Conservation (phyloP, 345 rosid species). For the Ceriops zippeliana region DNA sequence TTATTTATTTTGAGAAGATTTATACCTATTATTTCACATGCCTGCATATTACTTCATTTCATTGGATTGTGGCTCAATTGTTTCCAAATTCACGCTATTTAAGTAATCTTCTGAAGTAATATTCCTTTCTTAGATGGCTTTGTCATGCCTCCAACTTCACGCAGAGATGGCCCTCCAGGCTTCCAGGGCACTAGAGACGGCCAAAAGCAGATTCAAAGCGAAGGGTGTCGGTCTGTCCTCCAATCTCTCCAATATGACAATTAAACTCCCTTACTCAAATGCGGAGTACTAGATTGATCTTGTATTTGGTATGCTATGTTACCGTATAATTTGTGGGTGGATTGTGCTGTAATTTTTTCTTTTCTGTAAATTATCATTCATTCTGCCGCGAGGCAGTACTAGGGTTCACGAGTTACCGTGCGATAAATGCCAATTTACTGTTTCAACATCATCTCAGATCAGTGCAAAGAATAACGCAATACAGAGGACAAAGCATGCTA, state of each 20-base stretch:
- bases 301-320: neutral
- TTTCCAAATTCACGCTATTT: neutral
- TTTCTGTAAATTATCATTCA: neutral
- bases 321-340: conserved; percentile 5
- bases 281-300: conserved; percentile 23
- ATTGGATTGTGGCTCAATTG: neutral
- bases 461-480: too few species aligned
- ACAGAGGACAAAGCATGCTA: too few species aligned
- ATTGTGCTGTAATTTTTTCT: neutral
- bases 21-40: neutral
- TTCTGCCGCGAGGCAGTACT: neutral
- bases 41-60: neutral
- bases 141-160: conserved; percentile 84
- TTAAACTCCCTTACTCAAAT: conserved; percentile 47
- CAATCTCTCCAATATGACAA: conserved; percentile 30
- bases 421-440: neutral
- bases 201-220: conserved; percentile 32
- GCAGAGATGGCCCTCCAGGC: conserved; percentile 92
- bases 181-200: conserved; percentile 70
- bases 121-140: conserved; percentile 55
- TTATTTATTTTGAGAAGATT: too few species aligned
- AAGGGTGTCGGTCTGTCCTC: conserved; percentile 38
- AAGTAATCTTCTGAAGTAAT: neutral
- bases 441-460: too few species aligned
- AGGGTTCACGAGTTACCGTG: neutral